Conservation (phyloP, 2,329 filamentous ascomycete genomes). For the Pseudogymnoascus sp. region DNA sequence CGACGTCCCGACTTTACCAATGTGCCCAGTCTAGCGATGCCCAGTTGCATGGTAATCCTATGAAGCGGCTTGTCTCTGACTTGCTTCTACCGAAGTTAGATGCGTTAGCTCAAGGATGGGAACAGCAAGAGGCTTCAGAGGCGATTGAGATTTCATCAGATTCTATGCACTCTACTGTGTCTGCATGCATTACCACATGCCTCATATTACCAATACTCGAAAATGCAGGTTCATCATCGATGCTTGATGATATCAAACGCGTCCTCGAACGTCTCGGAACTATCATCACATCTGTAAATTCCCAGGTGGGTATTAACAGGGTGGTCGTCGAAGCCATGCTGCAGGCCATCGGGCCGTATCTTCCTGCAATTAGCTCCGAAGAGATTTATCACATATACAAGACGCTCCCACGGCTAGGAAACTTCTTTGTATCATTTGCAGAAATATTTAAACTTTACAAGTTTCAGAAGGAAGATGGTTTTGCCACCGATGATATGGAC, state of each 20-base stretch:
- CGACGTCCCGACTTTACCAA: neutral
- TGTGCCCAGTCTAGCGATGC: neutral
- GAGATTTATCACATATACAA: constrained; percentile 15
- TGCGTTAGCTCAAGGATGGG: constrained; percentile 22
- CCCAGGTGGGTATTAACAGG: neutral
- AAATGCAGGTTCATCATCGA: constrained; percentile 12
- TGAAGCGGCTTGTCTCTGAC: constrained; percentile 25
- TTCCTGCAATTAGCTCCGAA: constrained; percentile 19
- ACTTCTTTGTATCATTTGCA: constrained; percentile 20
- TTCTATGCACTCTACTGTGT: constrained; percentile 21
- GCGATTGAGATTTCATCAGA: constrained; percentile 21
- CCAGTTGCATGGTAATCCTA: constrained; percentile 20
- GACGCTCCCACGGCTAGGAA: constrained; percentile 18
- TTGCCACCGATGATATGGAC: constrained; percentile 47
- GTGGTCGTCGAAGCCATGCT: constrained; percentile 11
- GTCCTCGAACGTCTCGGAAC: constrained; percentile 14
- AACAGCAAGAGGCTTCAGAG: constrained; percentile 17
- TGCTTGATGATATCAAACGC: constrained; percentile 16
- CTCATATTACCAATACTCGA: constrained; percentile 20
- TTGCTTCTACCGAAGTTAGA: constrained; percentile 23
- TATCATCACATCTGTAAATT: constrained; percentile 9
- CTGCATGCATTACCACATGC: constrained; percentile 22
- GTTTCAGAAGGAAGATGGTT: constrained; percentile 4
- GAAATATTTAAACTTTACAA: constrained; percentile 15
- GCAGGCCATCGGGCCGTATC: constrained; percentile 23